Evolutionary conservation across 345 rosid species (phyloP), one percentile per base, ranked within the genome.

Genomic region (Cardamine occulta): DNA sequence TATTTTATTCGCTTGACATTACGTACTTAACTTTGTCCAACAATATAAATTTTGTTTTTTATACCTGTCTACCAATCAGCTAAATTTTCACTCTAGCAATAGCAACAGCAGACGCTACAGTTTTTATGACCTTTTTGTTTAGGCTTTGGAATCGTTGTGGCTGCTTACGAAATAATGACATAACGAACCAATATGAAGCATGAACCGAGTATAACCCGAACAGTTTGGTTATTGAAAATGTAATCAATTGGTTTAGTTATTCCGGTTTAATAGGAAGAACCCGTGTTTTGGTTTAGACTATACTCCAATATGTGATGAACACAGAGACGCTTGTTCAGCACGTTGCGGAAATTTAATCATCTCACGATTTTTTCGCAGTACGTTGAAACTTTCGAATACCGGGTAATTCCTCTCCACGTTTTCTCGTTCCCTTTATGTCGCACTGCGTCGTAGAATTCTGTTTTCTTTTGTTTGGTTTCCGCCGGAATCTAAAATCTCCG

Each of bases 251-350:
- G 39, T 49, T 75, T 21, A 66, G 18, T 29, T 9, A 42, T 68
- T 44, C 74, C 70, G 74, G 80, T 69, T 76, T 52, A 53, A 28
- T 68, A 8, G 34, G 23, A 73, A 35, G 31, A 67, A 45, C 26
- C 45, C 5, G 49, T 37, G 61, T 34, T 29, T 40, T 59, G 45
- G 34, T 34, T 66, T 42, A 17, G 17, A 42, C n/a, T 40, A 6
- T 40, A 40, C 6, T 32, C 6, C 7, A 8, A 5, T 40, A 40
- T 40, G 47, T 42, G 48, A 35, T 13, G 31, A 28, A 17, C 62
- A 68, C 19, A 37, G 9, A 59, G 35, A 69, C 49, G 51, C 66
- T 66, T 51, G 79, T 52, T 66, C 63, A 29, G 56, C 58, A 66
- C 66, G 19, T 58, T 21, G 74, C 69, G 52, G 9, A 51, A 51